Evolutionary conservation across 192 early-diverging fungal species (phyloP), one percentile per base, ranked within the genome.

Genomic region (Thamnidium elegans): DNA sequence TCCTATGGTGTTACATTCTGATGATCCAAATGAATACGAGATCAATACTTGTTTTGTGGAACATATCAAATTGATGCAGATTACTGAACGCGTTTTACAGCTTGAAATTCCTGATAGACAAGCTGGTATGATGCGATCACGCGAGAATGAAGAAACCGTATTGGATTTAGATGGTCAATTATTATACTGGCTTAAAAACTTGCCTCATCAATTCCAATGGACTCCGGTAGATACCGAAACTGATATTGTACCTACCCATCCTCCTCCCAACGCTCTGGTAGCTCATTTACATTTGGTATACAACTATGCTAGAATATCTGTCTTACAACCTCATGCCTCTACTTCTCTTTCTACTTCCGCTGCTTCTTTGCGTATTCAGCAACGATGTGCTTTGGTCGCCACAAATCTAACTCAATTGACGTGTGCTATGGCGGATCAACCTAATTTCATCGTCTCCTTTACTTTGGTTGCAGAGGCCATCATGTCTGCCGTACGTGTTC

Each of bases 221-320:
- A 66, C 63, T 3, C 64, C 73, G 26, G 21, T 72, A 14, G 54
- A 66, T 4, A 42, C 34, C 6, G 39, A 61, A 3, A 19, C 46
- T 0, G 61, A 54, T 36, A 52, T 52, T n/a, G 47, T 67, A 14
- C 65, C 71, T 9, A 32, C 46, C 4, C 52, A 73, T 23, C 60
- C 69, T 3, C 72, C 72, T 1, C 42, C 26, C 3, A 63, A 64
- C 55, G 32, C 68, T 14, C 45, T 67, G 30, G 54, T 68, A 17
- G 68, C 60, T 7, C 69, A 68, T 51, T 61, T 76, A 15, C 74
- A 76, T 32, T 55, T 76, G 6, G 36, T 68, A n/a, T 76, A 58
- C 43, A 64, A 71, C 46, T 44, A 58, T 32, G 32, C 66, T 3
- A 61, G 60, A 17, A 46, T 67, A 11, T 36, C 31, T 36, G 31